These are phyloP conservation scores for Nannochloris sp. DNA, from an alignment of 139 green algal species.

Conservation along the genomic window DNA sequence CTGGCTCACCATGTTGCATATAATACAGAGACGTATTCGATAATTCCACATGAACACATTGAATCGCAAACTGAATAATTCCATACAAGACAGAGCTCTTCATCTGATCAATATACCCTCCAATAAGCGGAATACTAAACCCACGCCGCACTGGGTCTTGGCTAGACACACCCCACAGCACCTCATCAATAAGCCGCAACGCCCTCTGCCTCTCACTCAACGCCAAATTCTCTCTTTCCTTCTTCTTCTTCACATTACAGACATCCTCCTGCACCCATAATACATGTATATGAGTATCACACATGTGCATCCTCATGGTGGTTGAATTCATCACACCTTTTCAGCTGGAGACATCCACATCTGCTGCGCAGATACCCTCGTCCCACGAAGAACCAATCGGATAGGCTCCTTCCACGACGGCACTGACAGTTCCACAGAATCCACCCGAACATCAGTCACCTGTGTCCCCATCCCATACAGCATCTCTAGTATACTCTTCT, in stretches of 20 bases:
- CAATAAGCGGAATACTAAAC: not conserved
- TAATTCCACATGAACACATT: slow-evolving; percentile 29
- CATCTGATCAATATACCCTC: slow-evolving; percentile 3
- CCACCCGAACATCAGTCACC: not conserved
- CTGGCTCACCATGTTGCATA: slow-evolving; percentile 35
- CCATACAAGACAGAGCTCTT: slow-evolving; percentile 4
- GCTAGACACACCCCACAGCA: slow-evolving; percentile 32
- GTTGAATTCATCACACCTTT: too few species aligned
- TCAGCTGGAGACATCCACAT: too few species aligned
- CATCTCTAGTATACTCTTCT: not conserved
- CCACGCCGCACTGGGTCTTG: not conserved
- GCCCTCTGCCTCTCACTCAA: too few species aligned
- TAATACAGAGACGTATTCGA: slow-evolving; percentile 23
- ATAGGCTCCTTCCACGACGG: not conserved
- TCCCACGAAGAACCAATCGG: not conserved
- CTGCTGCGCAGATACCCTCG: too few species aligned
- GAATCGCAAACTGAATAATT: slow-evolving; percentile 16
- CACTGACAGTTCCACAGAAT: not conserved
- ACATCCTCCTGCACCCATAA: too few species aligned
- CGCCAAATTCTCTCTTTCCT: too few species aligned
- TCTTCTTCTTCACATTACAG: too few species aligned
- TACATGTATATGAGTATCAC: too few species aligned
- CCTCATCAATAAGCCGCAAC: slow-evolving; percentile 20
- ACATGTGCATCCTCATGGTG: too few species aligned
- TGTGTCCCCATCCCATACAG: not conserved